Evolutionary conservation across 139 green algal genomes (phyloP).

Genomic region (Nannochloris sp.): DNA sequence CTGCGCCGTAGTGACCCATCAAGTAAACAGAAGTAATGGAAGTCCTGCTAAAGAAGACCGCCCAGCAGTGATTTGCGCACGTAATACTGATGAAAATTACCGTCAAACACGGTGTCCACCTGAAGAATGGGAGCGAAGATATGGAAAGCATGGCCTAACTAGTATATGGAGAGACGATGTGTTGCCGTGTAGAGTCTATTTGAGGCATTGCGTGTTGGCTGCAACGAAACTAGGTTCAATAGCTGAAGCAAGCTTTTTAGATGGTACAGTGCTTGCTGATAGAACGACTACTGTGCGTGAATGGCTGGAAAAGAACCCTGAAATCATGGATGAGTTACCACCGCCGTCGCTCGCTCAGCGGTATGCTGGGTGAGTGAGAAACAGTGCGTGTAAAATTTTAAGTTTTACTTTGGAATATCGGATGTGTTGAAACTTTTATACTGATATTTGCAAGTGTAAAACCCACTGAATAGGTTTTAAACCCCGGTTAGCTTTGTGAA

Average conservation of each 20-base stretch:
- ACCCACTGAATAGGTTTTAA: too few relatives aligned
- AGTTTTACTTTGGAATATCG: too few relatives aligned
- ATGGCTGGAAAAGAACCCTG: slow-evolving; percentile 55
- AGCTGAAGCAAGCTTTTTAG: slow-evolving; percentile 62
- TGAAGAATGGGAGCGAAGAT: slow-evolving; percentile 65
- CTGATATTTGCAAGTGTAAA: too few relatives aligned
- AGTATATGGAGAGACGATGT: slow-evolving; percentile 56
- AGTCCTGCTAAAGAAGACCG: background rate
- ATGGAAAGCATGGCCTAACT: slow-evolving; percentile 57
- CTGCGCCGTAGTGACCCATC: slow-evolving; percentile 43
- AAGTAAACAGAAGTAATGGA: too few relatives aligned
- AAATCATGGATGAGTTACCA: slow-evolving; percentile 76
- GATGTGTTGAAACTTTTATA: too few relatives aligned
- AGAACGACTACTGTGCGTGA: slow-evolving; percentile 59
- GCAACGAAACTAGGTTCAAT: slow-evolving; percentile 48
- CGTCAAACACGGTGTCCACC: slow-evolving; percentile 44
- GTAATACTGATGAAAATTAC: slow-evolving; percentile 75
- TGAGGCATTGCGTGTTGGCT: slow-evolving; percentile 84
- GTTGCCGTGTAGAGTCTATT: slow-evolving; percentile 65
- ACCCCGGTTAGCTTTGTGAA: too few relatives aligned
- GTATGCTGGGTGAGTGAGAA: slow-evolving; percentile 66
- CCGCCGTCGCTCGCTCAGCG: slow-evolving; percentile 54
- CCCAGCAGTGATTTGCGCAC: slow-evolving; percentile 55
- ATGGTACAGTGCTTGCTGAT: slow-evolving; percentile 77
- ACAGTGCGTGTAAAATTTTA: background rate